Evolutionary conservation across 768 basidiomycete genomes (phyloP), one percentile per base, ranked within the genome.

Genomic region (Tulasnella sp.): DNA sequence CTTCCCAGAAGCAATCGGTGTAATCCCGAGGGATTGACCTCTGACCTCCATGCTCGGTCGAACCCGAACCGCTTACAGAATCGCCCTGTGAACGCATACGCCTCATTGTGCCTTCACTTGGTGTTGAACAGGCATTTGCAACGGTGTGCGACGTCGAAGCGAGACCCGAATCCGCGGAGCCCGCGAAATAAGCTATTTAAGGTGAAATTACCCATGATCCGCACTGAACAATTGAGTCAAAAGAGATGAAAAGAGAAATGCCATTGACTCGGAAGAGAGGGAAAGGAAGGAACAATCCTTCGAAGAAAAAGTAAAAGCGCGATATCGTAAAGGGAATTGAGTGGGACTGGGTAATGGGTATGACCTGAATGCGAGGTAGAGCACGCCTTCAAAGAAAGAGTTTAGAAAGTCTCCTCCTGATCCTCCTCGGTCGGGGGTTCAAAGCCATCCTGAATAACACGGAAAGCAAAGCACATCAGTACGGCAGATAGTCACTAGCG

Each of bases 341-440:
- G 58, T 29, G 31, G 15, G 58, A 64, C 31, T 49, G 49, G 58
- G 58, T 64, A 64, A 25, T 25, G 25, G 58, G 31, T 25, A 34
- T 25, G 11, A 25, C 58, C 25, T 25, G 58, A 25, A 64, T 25
- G 58, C 58, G 15, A n/a, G 25, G 58, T 64, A 25, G 58, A 25
- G 58, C 15, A 64, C 29, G 31, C 29, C 14, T 34, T 25, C 12
- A 1, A 6, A 22, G 29, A 34, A 29, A 12, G 19, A 22, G 19
- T 67, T 68, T 76, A 76, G 69, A 76, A 76, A 31, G 75, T 76
- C 69, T 76, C 75, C 75, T 76, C 75, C 42, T 70, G 7, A 3
- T 76, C 75, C 31, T 58, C 75, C 40, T 40, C 75, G 39, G 14
- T 25, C 31, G 75, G 75, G 67, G 69, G 67, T 67, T 76, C 75